Conservation (phyloP, 805 yeast species). For the Wickerhamomyces canadensis region DNA sequence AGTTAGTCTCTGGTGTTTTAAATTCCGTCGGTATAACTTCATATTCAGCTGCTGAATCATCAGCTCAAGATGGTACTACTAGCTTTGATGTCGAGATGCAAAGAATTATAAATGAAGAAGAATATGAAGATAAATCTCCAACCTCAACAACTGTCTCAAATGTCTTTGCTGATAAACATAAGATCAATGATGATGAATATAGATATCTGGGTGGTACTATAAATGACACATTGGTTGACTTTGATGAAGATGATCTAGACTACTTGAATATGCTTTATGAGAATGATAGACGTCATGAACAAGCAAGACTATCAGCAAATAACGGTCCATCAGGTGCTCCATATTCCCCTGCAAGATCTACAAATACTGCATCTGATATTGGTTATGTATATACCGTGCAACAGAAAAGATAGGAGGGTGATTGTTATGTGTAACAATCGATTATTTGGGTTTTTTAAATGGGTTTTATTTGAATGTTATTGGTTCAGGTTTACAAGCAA, state of each 20-base stretch:
- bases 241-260: conserved; percentile 22
- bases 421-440: too few relatives aligned
- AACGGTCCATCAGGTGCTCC: background rate
- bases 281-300: conserved; percentile 1
- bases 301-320: background rate
- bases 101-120: conserved; percentile 6
- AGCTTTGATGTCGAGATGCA: conserved; percentile 24
- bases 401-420: too few relatives aligned
- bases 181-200: conserved; percentile 1
- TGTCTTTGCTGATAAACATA: conserved; percentile 16
- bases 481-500: too few relatives aligned
- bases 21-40: conserved; percentile 7
- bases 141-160: conserved; percentile 16
- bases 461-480: too few relatives aligned
- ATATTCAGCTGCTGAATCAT: too few relatives aligned
- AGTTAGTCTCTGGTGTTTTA: conserved; percentile 13
- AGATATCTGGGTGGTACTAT: conserved; percentile 5
- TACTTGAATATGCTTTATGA: conserved; percentile 20
- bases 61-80: too few relatives aligned
- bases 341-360: background rate
- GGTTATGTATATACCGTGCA: conserved; percentile 6
- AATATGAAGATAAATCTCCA: conserved; percentile 11
- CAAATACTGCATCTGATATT: background rate
- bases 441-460: too few relatives aligned
- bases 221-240: conserved; percentile 9